Conservation (phyloP, 305 asterid genomes). For the Plantago rigida region DNA sequence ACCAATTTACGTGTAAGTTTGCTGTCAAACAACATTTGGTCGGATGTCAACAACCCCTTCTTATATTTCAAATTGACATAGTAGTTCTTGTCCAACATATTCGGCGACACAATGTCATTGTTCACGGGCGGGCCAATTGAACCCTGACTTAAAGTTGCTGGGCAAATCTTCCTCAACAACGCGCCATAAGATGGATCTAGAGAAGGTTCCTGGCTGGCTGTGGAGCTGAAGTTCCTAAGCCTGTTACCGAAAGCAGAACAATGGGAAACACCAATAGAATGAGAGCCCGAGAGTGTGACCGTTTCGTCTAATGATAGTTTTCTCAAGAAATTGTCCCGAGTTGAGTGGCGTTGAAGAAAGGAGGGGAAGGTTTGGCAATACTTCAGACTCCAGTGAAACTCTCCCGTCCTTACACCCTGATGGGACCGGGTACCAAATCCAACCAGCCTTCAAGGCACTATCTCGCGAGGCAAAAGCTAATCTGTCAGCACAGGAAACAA, state of each 20-base stretch:
- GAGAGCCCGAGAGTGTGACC: constrained; percentile 53
- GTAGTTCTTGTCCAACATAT: constrained; percentile 37
- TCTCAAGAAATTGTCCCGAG: constrained; percentile 35
- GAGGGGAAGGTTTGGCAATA: constrained; percentile 31
- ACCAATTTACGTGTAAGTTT: constrained; percentile 34
- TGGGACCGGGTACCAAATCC: constrained; percentile 29
- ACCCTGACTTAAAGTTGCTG: constrained; percentile 7
- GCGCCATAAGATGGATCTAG: constrained; percentile 5
- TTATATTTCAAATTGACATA: constrained; percentile 33
- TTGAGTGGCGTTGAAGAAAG: constrained; percentile 32
- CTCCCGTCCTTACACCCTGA: constrained; percentile 40
- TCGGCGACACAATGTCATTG: constrained; percentile 34
- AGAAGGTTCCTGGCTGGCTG: constrained; percentile 17
- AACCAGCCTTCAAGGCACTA: constrained; percentile 34
- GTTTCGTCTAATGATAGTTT: constrained; percentile 45
- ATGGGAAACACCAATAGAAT: constrained; percentile 42
- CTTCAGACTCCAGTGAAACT: constrained; percentile 28
- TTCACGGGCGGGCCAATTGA: constrained; percentile 24
- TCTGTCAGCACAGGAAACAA: constrained; percentile 45
- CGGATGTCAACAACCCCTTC: constrained; percentile 37
- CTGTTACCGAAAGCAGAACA: constrained; percentile 33
- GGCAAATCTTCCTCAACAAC: constrained; percentile 28
- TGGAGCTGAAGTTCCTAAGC: constrained; percentile 20
- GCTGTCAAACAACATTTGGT: constrained; percentile 33
- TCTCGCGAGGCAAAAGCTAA: constrained; percentile 51